These are phyloP conservation scores for Termitomyces sp. DNA, from an alignment of 768 basidiomycete genomes.

Conservation along the genomic window DNA sequence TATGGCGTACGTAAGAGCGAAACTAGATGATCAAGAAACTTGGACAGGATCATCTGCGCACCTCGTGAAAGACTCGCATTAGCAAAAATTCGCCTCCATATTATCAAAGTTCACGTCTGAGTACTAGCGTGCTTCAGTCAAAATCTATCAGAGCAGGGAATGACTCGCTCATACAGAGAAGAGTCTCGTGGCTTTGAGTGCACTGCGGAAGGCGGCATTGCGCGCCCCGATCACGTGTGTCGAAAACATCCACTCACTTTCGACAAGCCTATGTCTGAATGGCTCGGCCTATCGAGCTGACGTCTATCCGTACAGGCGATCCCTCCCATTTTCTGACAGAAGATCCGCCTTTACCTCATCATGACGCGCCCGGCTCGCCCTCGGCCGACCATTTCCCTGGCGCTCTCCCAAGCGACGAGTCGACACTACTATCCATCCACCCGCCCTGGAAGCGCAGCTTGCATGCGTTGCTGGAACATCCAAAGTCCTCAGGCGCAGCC, in stretches of 20 bases:
- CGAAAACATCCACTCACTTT: no score
- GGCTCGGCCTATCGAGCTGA: constrained; percentile 21
- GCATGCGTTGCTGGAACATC: constrained; percentile 73
- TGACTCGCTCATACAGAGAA: no score
- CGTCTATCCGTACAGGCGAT: constrained; percentile 20
- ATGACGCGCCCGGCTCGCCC: constrained; percentile 24
- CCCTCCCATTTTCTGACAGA: constrained; percentile 39
- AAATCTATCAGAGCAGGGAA: no score
- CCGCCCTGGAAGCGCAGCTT: constrained; percentile 61
- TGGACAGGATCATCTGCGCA: no score
- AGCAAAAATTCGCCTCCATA: no score
- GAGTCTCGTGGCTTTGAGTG: no score
- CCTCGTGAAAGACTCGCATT: no score
- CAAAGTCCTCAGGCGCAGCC: constrained; percentile 69
- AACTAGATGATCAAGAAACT: no score
- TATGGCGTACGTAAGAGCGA: no score
- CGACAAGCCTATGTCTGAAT: constrained; percentile 6
- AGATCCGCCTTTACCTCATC: constrained; percentile 21
- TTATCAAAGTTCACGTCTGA: no score
- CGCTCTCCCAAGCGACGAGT: constrained; percentile 30
- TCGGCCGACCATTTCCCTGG: constrained; percentile 34
- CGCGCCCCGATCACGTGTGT: constrained; percentile 5
- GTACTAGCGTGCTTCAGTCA: no score
- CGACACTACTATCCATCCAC: constrained; percentile 26
- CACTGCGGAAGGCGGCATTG: no score